Base-by-base conservation (phyloP, 163 green algal genomes). In the Scenedesmus sp. region DNA sequence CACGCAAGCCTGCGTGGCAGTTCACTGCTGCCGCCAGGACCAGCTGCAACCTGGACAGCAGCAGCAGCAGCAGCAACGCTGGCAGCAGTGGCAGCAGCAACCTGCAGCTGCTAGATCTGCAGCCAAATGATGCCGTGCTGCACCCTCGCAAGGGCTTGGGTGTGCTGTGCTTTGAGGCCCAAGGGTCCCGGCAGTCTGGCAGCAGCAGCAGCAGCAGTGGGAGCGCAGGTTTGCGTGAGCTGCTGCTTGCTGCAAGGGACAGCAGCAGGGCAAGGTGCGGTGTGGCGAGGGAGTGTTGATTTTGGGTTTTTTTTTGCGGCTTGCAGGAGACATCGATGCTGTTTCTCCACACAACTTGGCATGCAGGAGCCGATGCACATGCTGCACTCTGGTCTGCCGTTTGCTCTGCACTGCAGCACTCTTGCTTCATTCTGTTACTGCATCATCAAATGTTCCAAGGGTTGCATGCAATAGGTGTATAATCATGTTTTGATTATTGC, bases 1-100 rank as follows among this genome's bases (percentile, higher is more conserved):
- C 87, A 6, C n/a, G 74, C 12, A 91, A 91, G 18, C 87, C 87
- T 52, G 74, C 70, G 4, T 91, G 87, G 87, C 66, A 74, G 56
- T 91, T 91, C 70, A n/a, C 54, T 60, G 55, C 66, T 23, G 13
- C 57, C 10, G 62, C 18, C 56, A 66, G n/a, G 3, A 57, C 26
- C 4, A 74, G 56, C 57, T n/a, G 23, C 83, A 76, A 64, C 57
- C 8, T 34, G 18, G 4, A 20, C 57, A 64, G 82, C 84, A 88
- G 84, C 84, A 79, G 81, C 81, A 86, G 81, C 81, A 86, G 34
- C 34, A 57, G n/a, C 26, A 7, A 46, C 77, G 59, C 26, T 46
- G 46, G 77, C 46, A 10, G 46, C 79, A 87, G 83, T 62, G 81
- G 84, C 84, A 82, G 84, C 84, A 82, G 62, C 84, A 89, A 79